Evolutionary conservation across 768 basidiomycete species (phyloP), one percentile per base, ranked within the genome.

Genomic region (Suillus clintonianus): DNA sequence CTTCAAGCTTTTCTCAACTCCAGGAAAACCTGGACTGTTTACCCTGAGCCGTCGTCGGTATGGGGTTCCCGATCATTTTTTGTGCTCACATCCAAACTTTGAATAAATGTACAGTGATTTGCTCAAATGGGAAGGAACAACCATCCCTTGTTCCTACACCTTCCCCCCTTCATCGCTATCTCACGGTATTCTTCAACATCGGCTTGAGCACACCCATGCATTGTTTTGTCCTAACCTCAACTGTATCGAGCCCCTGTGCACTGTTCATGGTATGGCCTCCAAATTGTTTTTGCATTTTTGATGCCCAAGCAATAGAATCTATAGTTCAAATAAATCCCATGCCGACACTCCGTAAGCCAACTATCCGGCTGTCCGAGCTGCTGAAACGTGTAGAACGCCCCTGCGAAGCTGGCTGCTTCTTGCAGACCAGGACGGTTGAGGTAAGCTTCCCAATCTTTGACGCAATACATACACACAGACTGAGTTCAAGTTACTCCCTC

Each of bases 141-240:
- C 69, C 8, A 69, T 70, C 13, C 76, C 72, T n/a, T 36, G 36
- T 3, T 66, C 65, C 36, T 67, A 67, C 32, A 41, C 37, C 4
- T 72, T 70, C 47, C 62, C 62, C 8, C 53, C 36, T 0, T n/a
- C 24, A 36, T 37, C 27, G 13, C 34, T 41, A 19, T 37, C 50
- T 64, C 62, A 65, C 71, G 34, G 64, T 5, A 59, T 70, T 27
- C 61, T 75, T 19, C 64, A 66, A n/a, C 58, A 47, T 50, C 78
- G 75, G 36, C 64, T 86, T 6, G 61, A 71, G n/a, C 75, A 69
- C 15, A 67, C 81, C n/a, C 68, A 79, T 4, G 68, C 75, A 3
- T 65, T 79, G 0, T 88, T 88, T 63, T 89, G 87, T 72, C 77
- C 79, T 6, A 86, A 83, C 59, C 62, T 81, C 27, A 85, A 79